Conservation (phyloP, 169 alveolate species). For the Neospora caninum region DNA sequence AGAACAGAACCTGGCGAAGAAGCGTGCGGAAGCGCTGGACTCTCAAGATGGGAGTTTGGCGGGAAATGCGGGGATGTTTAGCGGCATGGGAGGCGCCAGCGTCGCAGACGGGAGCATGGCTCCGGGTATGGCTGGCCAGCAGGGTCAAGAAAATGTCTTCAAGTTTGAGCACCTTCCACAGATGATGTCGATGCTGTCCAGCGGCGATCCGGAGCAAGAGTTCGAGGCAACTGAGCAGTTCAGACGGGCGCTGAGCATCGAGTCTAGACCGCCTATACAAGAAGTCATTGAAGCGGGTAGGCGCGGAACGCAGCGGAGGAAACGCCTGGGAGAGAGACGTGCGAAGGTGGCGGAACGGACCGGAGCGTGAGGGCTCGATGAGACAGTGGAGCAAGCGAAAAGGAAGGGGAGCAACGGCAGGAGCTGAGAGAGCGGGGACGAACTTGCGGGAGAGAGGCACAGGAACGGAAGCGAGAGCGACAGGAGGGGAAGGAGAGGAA, state of each 20-base stretch:
- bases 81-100: background rate
- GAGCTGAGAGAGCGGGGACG: too few species aligned
- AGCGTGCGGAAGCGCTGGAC: slow-evolving; percentile 71
- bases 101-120: background rate
- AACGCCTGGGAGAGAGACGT: background rate
- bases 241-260: slow-evolving; percentile 92
- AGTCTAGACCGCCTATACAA: slow-evolving; percentile 94
- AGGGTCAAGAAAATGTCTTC: background rate
- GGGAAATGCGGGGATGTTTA: background rate
- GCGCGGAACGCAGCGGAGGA: background rate
- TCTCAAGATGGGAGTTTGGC: background rate
- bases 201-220: slow-evolving; percentile 49
- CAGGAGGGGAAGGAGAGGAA: too few species aligned
- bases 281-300: slow-evolving; percentile 67
- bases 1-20: slow-evolving; percentile 85
- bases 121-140: background rate
- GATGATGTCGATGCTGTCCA: slow-evolving; percentile 64
- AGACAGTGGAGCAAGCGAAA: background rate
- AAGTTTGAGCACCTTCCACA: background rate
- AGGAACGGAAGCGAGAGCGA: background rate
- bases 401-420: too few species aligned
- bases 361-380: too few species aligned
- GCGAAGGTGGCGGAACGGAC: too few species aligned
- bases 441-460: too few species aligned
- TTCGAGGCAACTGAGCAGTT: slow-evolving; percentile 72